phyloP scores from a whole-genome alignment of 2,329 filamentous ascomycete genomes.

The Pezicula carpinea region DNA sequence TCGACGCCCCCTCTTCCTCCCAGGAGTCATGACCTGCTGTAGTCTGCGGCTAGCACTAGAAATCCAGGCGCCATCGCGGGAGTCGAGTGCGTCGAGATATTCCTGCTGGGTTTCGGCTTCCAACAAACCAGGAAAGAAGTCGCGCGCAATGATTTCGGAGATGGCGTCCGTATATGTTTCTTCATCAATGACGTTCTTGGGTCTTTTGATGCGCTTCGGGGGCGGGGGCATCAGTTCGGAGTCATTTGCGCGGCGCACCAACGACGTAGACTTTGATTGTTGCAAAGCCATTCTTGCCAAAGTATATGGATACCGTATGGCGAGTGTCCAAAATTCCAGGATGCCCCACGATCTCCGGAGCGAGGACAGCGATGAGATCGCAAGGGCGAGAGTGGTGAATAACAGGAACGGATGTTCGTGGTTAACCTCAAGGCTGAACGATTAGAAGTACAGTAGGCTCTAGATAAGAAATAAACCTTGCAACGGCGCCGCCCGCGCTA shows the following conservation, averaged over 20 bases:
- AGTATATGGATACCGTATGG: too few species aligned
- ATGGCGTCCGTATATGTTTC: constrained; percentile 87
- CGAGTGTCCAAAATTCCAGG: too few species aligned
- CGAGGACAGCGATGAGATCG: too few species aligned
- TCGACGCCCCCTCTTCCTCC: constrained; percentile 38
- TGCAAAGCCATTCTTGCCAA: constrained; percentile 6
- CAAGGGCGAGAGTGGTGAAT: too few species aligned
- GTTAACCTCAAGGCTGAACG: background rate
- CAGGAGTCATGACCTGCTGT: constrained; percentile 77
- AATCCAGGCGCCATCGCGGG: constrained; percentile 82
- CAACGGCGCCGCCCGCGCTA: background rate
- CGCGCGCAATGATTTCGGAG: constrained; percentile 89
- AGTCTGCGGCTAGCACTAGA: constrained; percentile 69
- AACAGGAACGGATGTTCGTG: too few species aligned
- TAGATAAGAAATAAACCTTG: background rate
- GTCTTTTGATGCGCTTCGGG: constrained; percentile 89
- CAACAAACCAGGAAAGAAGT: constrained; percentile 91
- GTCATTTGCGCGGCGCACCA: constrained; percentile 59
- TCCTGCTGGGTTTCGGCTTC: constrained; percentile 86
- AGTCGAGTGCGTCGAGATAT: constrained; percentile 86
- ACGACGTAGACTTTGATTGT: constrained; percentile 44
- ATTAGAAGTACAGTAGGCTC: too few species aligned
- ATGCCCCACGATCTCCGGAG: too few species aligned
- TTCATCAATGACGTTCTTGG: constrained; percentile 83
- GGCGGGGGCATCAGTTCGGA: constrained; percentile 83